Base-by-base conservation (phyloP, 352 stramenopile species). In the Phytopythium vexans region DNA sequence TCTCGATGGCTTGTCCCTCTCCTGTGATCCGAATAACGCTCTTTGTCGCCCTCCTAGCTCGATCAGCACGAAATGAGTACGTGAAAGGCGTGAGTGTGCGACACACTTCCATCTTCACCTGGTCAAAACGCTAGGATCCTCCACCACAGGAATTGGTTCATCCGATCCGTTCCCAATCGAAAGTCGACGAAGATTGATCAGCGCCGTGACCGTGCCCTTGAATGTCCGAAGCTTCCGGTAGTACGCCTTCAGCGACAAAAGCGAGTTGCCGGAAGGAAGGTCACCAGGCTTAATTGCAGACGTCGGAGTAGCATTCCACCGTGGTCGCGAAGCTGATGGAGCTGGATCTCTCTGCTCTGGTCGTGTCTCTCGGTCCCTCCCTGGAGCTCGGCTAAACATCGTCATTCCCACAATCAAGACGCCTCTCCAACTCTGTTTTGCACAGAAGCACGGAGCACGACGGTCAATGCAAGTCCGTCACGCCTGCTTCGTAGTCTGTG, bases 171-270 rank as follows among this genome's bases (percentile, higher is more conserved):
- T 53, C 9, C 36, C 35, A 4, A 21, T 38, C 12, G 35, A 49
- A 35, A 56, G 43, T 8, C 74, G 57, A 8, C 67, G 66, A 3
- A 89, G 63, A 31, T 77, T 76, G 52, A 89, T 89, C 37, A 89
- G 51, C 31, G 76, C 74, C 55, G 76, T 84, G 14, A 88, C 64
- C 5, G 75, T 88, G 16, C 77, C 75, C 39, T 88, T 87, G 42
- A 90, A 86, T 8, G 77, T 85, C 4, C 73, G 72, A 15, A 90
- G 55, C 12, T 90, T 88, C 16, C 73, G 68, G 45, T 85, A 90
- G 47, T 88, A 77, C 3, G 69, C 62, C 54, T 87, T 88, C 4
- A 90, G 58, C 12, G 80, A 90, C 32, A 85, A 51, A 49, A 88
- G 66, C 36, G 73, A 86, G 21, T 55, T 74, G n/a, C 50, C 61